Evolutionary conservation across 805 yeast genomes (phyloP).

Genomic region (Candida peoriensis): DNA sequence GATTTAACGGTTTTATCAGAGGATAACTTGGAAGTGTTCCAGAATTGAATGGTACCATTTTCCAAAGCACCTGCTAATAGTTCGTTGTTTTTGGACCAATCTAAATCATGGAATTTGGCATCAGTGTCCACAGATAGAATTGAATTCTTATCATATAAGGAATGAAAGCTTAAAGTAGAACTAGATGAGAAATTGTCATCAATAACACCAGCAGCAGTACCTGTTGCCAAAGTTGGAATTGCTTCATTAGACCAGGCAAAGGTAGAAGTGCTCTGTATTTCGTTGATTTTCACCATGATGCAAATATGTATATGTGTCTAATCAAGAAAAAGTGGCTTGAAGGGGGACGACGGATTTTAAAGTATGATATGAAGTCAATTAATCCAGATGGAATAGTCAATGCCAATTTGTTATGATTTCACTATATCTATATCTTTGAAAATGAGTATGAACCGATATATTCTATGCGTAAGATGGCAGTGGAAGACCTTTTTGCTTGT

Average conservation of each 20-base stretch:
- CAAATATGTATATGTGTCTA: neutral
- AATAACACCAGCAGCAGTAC: constrained; percentile 94
- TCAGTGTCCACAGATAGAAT: constrained; percentile 42
- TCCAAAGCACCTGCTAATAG: constrained; percentile 89
- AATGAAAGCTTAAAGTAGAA: constrained; percentile 77
- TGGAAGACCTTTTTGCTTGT: too few relatives aligned
- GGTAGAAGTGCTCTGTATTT: constrained; percentile 82
- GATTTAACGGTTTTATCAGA: constrained; percentile 39
- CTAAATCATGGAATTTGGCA: constrained; percentile 70
- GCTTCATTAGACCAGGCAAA: constrained; percentile 89
- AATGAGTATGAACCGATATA: too few relatives aligned
- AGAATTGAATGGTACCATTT: constrained; percentile 71
- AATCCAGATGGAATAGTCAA: too few relatives aligned
- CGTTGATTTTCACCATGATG: constrained; percentile 72
- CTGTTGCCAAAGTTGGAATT: constrained; percentile 78
- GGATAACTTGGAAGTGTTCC: constrained; percentile 56
- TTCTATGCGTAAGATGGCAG: too few relatives aligned
- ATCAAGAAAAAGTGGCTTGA: too few relatives aligned
- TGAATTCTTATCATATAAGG: constrained; percentile 40
- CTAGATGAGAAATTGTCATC: constrained; percentile 81
- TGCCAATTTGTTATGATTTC: too few relatives aligned
- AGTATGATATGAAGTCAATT: too few relatives aligned
- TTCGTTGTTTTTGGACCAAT: constrained; percentile 67
- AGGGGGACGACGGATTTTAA: too few relatives aligned
- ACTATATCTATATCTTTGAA: too few relatives aligned